Evolutionary conservation across 495 filamentous ascomycete genomes (phyloP), one percentile per base, ranked within the genome.

Genomic region (Penicillium coprophilum): DNA sequence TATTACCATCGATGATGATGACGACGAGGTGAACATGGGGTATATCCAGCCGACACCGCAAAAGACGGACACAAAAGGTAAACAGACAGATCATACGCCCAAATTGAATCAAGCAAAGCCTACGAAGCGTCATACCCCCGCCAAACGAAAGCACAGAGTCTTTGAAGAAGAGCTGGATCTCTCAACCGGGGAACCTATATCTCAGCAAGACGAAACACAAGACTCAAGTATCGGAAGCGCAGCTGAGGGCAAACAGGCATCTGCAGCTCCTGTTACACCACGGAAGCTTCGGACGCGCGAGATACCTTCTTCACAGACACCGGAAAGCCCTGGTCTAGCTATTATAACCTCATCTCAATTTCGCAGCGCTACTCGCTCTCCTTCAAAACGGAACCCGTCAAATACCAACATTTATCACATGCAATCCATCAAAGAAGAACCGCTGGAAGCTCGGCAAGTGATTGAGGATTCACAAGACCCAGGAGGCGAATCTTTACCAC

Each of bases 241-340:
- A 1, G 13, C 15, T 9, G 32, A 45, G 3, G 44, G 49, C 50
- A 9, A 34, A 17, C 15, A 10, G 43, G 38, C 13, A 47, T 31
- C 24, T 6, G 17, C 48, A 32, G 30, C 28, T 20, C 71, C 63
- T 30, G 49, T 64, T 5, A 79, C 74, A 1, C 76, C 76, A 6
- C 65, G 56, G 50, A 77, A 77, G 53, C 20, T 41, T 24, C 60
- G 58, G 27, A 70, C 49, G 36, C 55, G 64, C 20, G 75, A 76
- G 50, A 76, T 79, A 51, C 76, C 73, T 4, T 79, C 76, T 7
- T 77, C 74, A 6, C 76, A 79, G 43, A 77, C 76, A 15, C 76
- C 76, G 4, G 73, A 77, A 65, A 76, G 74, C 30, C 75, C 76
- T 23, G 70, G 70, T 2, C 36, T 77, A 12, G 66, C 69, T 8